phyloP scores from a whole-genome alignment of 768 basidiomycete genomes.

The Butyriboletus loyo region DNA sequence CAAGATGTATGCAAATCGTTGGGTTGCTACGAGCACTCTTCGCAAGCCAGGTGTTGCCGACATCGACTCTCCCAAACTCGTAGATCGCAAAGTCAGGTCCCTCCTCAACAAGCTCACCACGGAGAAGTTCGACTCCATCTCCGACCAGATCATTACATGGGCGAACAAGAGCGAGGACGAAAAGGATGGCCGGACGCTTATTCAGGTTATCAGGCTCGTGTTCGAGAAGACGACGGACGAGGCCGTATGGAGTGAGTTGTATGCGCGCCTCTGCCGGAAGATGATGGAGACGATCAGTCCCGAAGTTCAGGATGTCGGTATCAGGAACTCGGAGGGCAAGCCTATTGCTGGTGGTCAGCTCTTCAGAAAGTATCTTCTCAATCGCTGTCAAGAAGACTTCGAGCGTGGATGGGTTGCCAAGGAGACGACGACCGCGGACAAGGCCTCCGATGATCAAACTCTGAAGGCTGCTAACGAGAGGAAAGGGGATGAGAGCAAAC shows the following conservation, averaged over 20 bases:
- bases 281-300: conserved; percentile 93
- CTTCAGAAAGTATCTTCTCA: conserved; percentile 95
- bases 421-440: conserved; percentile 77
- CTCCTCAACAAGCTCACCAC: conserved; percentile 95
- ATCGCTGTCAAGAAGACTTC: conserved; percentile 97
- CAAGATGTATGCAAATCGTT: conserved; percentile 66
- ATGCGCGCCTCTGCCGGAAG: conserved; percentile 90
- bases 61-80: conserved; percentile 73
- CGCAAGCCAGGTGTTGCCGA: conserved; percentile 48
- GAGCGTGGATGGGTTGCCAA: conserved; percentile 93
- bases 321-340: conserved; percentile 76
- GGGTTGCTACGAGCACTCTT: conserved; percentile 54
- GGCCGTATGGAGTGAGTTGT: conserved; percentile 95
- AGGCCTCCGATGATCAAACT: conserved; percentile 83
- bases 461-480: conserved; percentile 65
- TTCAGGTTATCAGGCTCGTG: conserved; percentile 92
- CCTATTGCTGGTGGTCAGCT: conserved; percentile 91
- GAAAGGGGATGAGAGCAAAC: conserved; percentile 56
- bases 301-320: conserved; percentile 85
- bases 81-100: conserved; percentile 90
- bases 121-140: conserved; percentile 95
- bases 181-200: conserved; percentile 90
- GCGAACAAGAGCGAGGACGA: conserved; percentile 92
- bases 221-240: conserved; percentile 98
- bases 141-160: conserved; percentile 92